Evolutionary conservation across 1,139 yeast genomes (phyloP).

Genomic region (Geotrichum carabidarum): DNA sequence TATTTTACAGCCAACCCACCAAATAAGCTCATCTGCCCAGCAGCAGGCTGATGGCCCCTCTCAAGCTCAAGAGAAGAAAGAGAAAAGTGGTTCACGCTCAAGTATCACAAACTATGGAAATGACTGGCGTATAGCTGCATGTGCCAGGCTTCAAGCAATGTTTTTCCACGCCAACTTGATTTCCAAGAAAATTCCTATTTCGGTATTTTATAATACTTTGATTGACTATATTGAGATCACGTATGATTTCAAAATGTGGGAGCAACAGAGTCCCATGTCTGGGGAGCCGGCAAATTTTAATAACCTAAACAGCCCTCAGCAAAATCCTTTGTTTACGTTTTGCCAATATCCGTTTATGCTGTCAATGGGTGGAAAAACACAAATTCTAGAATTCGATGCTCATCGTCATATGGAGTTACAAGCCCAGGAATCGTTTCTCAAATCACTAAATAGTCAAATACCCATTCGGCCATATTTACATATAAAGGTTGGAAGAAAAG

Average conservation of each 20-base stretch:
- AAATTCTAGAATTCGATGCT: slow-evolving; percentile 77
- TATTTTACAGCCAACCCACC: neutral
- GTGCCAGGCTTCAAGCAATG: slow-evolving; percentile 53
- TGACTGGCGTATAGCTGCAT: slow-evolving; percentile 76
- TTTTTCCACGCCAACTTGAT: slow-evolving; percentile 53
- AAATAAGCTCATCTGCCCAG: neutral
- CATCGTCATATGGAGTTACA: slow-evolving; percentile 75
- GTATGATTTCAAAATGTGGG: slow-evolving; percentile 85
- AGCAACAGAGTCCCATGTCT: slow-evolving; percentile 30
- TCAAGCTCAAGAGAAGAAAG: too few species aligned
- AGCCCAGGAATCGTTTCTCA: slow-evolving; percentile 85
- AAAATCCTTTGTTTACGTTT: slow-evolving; percentile 36
- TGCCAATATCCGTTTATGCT: slow-evolving; percentile 82
- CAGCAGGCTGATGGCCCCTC: neutral
- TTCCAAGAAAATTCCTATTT: slow-evolving; percentile 42
- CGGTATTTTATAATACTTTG: slow-evolving; percentile 69
- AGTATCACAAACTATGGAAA: slow-evolving; percentile 57
- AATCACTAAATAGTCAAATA: slow-evolving; percentile 58
- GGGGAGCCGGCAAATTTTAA: neutral
- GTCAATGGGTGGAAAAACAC: slow-evolving; percentile 75
- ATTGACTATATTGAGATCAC: slow-evolving; percentile 73
- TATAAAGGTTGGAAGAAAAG: slow-evolving; percentile 61
- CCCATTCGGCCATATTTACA: slow-evolving; percentile 64
- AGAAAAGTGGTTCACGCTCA: too few species aligned
- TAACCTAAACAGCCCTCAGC: neutral